Evolutionary conservation across 257 asterid genomes (phyloP), one percentile per base, ranked within the genome.

Genomic region (Solanum chiquidenum): DNA sequence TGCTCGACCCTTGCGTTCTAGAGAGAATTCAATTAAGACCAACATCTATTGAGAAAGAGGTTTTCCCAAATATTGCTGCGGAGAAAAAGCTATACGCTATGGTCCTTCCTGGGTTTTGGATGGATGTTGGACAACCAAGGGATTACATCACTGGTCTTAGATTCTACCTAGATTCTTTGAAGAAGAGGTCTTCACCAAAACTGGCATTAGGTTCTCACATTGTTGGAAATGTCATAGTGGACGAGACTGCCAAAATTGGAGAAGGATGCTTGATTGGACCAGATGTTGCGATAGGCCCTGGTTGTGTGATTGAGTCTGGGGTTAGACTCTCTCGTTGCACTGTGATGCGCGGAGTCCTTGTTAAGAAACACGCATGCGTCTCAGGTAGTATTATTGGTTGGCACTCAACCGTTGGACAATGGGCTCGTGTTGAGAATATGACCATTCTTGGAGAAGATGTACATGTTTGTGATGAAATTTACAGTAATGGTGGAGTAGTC

Each of bases 71-170:
- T 83, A 92, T 94, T 29, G 96, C 97, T 4, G 90, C 92, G 0
- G 94, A 88, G 88, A 92, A 92, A 58, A 89, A 91, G 60, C 93
- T 94, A 21, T 93, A 90, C 1, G 98, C 95, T 2, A 94, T 94
- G 98, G 94, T 94, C 86, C 91, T 94, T 20, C 94, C 95, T 0
- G 98, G 98, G 6, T 94, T 94, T 66, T 94, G 97, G 97, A 94
- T 94, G 98, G 98, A 95, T 94, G 91, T 95, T 29, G 98, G 98
- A 8, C 98, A 95, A 88, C 98, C 98, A 38, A 92, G 91, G 89
- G 98, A 94, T 82, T 94, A 94, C 92, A 92, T 93, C 62, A 91
- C 93, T 1, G 95, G 98, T 76, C 93, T 94, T 55, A 89, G 95
- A 89, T 95, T 94, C 87, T 94, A 94, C 90, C 83, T 94, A 52